phyloP scores from a whole-genome alignment of 2,329 filamentous ascomycete species.

The Pestalotiopsis sp. region DNA sequence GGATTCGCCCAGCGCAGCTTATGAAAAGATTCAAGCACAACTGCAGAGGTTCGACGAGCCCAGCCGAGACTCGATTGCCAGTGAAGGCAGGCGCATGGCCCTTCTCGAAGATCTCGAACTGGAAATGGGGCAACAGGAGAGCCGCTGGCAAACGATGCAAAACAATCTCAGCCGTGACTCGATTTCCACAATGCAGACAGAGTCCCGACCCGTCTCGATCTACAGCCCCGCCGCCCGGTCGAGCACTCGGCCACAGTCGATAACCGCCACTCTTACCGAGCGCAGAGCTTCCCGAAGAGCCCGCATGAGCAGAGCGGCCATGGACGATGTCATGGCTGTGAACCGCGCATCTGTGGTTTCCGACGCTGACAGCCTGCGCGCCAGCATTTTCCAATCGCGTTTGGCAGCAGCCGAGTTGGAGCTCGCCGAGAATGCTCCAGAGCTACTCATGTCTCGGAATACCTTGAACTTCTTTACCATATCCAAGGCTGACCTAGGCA shows the following conservation, averaged over 20 bases:
- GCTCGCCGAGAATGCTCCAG: conserved; percentile 41
- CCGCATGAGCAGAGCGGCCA: conserved; percentile 34
- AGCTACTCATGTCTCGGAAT: conserved; percentile 35
- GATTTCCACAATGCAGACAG: conserved; percentile 44
- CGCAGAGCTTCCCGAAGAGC: conserved; percentile 38
- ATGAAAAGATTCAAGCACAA: conserved; percentile 52
- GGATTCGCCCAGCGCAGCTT: conserved; percentile 50
- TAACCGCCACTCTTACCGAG: conserved; percentile 35
- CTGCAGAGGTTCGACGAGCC: conserved; percentile 48
- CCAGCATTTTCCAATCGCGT: conserved; percentile 43
- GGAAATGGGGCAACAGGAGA: conserved; percentile 62
- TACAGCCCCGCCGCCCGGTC: conserved; percentile 7
- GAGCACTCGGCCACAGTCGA: conserved; percentile 23
- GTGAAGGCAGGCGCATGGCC: conserved; percentile 42
- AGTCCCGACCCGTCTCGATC: conserved; percentile 34
- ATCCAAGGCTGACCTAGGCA: conserved; percentile 42
- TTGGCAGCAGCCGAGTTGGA: conserved; percentile 46
- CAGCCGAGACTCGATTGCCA: conserved; percentile 34
- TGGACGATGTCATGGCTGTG: conserved; percentile 22
- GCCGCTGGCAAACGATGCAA: conserved; percentile 60
- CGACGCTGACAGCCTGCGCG: conserved; percentile 33
- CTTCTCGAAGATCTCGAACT: conserved; percentile 60
- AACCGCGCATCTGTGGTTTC: conserved; percentile 25
- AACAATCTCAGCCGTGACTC: conserved; percentile 52
- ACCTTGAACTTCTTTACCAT: conserved; percentile 40